phyloP scores from a whole-genome alignment of 1,284 basidiomycete species.

The Lignosus rhinocerotis region DNA sequence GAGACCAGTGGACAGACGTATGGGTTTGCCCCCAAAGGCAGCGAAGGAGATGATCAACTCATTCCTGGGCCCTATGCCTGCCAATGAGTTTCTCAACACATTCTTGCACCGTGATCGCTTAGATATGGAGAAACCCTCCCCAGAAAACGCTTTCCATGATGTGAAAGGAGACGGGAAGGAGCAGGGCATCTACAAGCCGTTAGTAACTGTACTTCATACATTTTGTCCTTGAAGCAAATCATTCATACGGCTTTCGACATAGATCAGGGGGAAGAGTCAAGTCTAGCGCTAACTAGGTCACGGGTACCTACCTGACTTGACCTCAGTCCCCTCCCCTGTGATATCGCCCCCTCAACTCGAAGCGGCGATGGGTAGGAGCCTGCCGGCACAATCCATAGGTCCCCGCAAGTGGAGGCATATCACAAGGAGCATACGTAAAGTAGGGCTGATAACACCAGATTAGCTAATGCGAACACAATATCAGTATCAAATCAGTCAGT shows the following conservation, averaged over 20 bases:
- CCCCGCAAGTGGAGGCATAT: no score
- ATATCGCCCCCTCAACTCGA: no score
- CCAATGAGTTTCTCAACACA: background rate
- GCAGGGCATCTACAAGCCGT: background rate
- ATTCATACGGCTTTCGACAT: background rate
- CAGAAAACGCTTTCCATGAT: background rate
- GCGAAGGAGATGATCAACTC: background rate
- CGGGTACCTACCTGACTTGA: no score
- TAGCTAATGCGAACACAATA: background rate
- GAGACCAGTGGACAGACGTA: constrained; percentile 7
- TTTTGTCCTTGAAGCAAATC: background rate
- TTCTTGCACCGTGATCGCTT: background rate
- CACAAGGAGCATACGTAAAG: no score
- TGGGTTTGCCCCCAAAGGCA: background rate
- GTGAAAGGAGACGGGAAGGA: background rate
- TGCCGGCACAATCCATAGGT: no score
- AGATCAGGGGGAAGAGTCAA: no score
- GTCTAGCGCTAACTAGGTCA: no score
- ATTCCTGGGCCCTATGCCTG: background rate
- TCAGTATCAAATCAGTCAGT: constrained; percentile 11
- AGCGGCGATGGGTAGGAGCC: no score
- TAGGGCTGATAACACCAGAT: background rate
- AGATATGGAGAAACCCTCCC: background rate
- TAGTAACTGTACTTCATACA: background rate
- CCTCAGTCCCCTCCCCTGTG: no score